phyloP scores from a whole-genome alignment of 1,284 basidiomycete species.

The Athelia psychrophila region DNA sequence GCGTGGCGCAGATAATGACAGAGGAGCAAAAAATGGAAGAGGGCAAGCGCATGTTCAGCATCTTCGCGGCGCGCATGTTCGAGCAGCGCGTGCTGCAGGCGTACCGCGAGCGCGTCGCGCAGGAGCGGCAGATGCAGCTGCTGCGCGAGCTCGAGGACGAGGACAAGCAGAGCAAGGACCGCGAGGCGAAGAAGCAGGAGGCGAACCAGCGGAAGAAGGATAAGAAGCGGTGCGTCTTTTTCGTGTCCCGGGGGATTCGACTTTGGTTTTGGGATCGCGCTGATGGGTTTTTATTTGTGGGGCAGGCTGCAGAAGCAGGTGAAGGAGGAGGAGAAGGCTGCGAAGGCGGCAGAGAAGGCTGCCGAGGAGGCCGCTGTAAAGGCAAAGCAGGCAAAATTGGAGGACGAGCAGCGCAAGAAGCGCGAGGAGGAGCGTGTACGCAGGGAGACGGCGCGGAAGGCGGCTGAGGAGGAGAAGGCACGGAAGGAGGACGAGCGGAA shows the following conservation, averaged over 20 bases:
- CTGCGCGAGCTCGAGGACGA: slow-evolving; percentile 90
- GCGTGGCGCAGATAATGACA: slow-evolving; percentile 42
- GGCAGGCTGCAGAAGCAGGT: slow-evolving; percentile 84
- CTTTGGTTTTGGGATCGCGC: slow-evolving; percentile 7
- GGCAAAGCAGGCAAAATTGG: slow-evolving; percentile 56
- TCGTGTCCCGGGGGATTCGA: slow-evolving; percentile 9
- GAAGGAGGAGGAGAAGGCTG: slow-evolving; percentile 85
- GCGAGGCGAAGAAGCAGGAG: slow-evolving; percentile 91
- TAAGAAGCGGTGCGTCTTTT: slow-evolving; percentile 74
- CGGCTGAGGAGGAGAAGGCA: slow-evolving; percentile 75
- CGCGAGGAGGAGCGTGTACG: slow-evolving; percentile 70
- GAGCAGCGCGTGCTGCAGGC: slow-evolving; percentile 95
- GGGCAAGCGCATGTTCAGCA: slow-evolving; percentile 98
- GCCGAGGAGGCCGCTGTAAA: slow-evolving; percentile 63
- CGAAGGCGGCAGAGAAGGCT: slow-evolving; percentile 66
- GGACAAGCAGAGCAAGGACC: slow-evolving; percentile 75
- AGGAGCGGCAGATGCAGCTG: slow-evolving; percentile 85
- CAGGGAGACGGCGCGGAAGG: slow-evolving; percentile 73
- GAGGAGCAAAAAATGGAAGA: slow-evolving; percentile 97
- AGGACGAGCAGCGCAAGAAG: slow-evolving; percentile 62
- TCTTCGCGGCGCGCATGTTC: slow-evolving; percentile 99
- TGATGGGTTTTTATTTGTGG: slow-evolving; percentile 6
- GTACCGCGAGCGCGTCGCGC: slow-evolving; percentile 90
- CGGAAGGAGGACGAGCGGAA: slow-evolving; percentile 79
- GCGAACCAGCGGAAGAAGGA: slow-evolving; percentile 99